phyloP scores from a whole-genome alignment of 495 filamentous ascomycete species.

The Cladorrhinum samala region DNA sequence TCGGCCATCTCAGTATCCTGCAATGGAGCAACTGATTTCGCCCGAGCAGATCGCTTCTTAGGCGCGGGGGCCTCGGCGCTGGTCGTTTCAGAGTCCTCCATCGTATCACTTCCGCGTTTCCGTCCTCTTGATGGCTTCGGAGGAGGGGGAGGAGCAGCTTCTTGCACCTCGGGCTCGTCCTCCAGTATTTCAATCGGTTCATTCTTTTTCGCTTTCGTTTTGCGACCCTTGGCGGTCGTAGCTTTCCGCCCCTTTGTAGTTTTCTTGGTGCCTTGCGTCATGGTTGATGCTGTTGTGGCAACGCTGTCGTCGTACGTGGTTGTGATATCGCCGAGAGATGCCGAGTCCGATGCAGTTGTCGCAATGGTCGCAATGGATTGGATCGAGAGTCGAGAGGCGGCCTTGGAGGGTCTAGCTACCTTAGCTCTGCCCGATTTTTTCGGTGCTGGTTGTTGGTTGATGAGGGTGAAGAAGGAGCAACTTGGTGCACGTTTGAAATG shows the following conservation, averaged over 20 bases:
- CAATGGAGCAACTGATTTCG: slow-evolving; percentile 27
- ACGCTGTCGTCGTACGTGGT: slow-evolving; percentile 63
- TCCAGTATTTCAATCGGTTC: slow-evolving; percentile 50
- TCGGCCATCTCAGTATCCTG: slow-evolving; percentile 34
- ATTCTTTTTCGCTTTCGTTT: slow-evolving; percentile 54
- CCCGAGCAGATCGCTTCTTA: slow-evolving; percentile 61
- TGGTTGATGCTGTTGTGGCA: slow-evolving; percentile 54
- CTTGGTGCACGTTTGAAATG: slow-evolving; percentile 70
- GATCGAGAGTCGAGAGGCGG: slow-evolving; percentile 58
- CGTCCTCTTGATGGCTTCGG: slow-evolving; percentile 45
- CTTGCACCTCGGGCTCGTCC: slow-evolving; percentile 34
- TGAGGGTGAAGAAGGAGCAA: slow-evolving; percentile 72
- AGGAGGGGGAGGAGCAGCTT: slow-evolving; percentile 11
- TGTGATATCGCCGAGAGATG: slow-evolving; percentile 44
- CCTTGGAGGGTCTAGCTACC: slow-evolving; percentile 55
- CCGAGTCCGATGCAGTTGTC: slow-evolving; percentile 44
- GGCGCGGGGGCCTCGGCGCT: slow-evolving; percentile 48
- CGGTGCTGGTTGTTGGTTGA: slow-evolving; percentile 37
- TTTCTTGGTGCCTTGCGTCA: slow-evolving; percentile 48
- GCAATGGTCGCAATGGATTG: slow-evolving; percentile 58
- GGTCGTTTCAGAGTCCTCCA: slow-evolving; percentile 38
- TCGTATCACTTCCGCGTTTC: slow-evolving; percentile 61
- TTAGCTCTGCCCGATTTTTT: slow-evolving; percentile 51
- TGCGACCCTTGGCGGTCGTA: slow-evolving; percentile 33
- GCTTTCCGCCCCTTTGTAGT: slow-evolving; percentile 33